Base-by-base conservation (phyloP, 176 grass and related monocot genomes). In the Canna indica region DNA sequence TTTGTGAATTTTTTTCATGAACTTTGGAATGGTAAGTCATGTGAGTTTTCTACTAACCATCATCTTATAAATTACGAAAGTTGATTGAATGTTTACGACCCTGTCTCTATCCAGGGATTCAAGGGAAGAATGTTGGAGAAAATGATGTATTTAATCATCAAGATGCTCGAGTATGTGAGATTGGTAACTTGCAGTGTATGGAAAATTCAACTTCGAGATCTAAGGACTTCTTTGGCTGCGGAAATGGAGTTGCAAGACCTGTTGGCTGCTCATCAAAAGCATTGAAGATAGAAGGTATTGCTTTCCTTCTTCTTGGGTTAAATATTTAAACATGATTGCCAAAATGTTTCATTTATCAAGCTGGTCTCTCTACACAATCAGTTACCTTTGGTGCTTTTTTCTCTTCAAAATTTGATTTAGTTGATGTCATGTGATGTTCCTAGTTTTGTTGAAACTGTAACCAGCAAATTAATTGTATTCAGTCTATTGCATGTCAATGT, bases 121-220 rank as follows among this genome's bases (percentile, higher is more conserved):
- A 79, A 58, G 67, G 48, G 64, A 77, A 58, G 14, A 59, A 15
- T 44, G 20, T 32, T 12, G 75, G 75, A 57, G 64, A 77, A 38
- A 69, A 44, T 32, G 64, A 33, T 57, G 47, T 35, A 31, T 53
- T 42, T 17, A 58, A 39, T 44, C 24, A 35, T n/a, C 75, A 77
- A 22, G 64, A 36, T 22, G 26, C 68, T 78, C 77, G 79, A 18
- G 30, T 63, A 54, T 86, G 88, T 68, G 91, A 90, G 67, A 46
- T 83, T 5, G 58, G 45, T 0, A 88, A 81, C 67, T 64, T 79
- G 6, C 87, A 88, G 39, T 95, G 87, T 48, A 36, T 74, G 15
- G 78, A 84, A 41, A 79, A 3, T 62, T 71, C 20, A 2, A 79
- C 78, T 63, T 80, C 85, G 79, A 85, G 80, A 75, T 80, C 80